Base-by-base conservation (phyloP, 495 filamentous ascomycete genomes). In the Trichoderma asperelloides region DNA sequence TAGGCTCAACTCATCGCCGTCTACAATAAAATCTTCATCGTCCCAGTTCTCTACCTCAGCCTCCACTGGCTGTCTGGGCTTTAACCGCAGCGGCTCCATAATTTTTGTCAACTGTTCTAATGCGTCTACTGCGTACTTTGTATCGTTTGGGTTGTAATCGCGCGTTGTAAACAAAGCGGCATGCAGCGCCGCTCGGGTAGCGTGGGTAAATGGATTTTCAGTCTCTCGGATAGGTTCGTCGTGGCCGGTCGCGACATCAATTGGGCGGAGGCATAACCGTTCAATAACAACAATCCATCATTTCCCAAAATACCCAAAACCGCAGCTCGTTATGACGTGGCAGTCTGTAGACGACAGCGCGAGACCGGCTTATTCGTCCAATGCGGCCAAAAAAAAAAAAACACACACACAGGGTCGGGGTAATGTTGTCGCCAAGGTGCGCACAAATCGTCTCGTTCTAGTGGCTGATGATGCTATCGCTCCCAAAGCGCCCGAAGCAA, bases 11-110 rank as follows among this genome's bases (percentile, higher is more conserved):
- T 89, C 86, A 67, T 91, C 90, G 68, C 85, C 84, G 65, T 89
- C 88, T 74, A 93, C 86, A 66, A 95, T 76, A 71, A 96, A 85
- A 70, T 87, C 88, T 73, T 93, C 91, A 70, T 96, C 89, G 77
- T 94, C 92, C 93, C 93, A 96, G 74, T 86, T 91, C 75, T 97
- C 93, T 43, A 92, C 81, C 23, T 80, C 77, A 49, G 85, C 84
- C 65, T 89, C 82, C 21, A 81, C 81, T 55, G 80, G 77, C 68
- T 78, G 82, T 64, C 80, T 82, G 62, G 79, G 74, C 73, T 84
- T 86, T 21, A 87, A 74, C 15, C 81, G 85, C 70, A 85, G 74
- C 40, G 84, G 76, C 68, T 89, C 82, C 87, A 89, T 87, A 67
- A 70, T 47, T 60, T 30, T 60, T 2, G 55, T 30, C 25, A 60